Percentiles rank a stretch among this genome's conserved stretches.
phyloP scores from a whole-genome alignment of 2,329 filamentous ascomycete species.

The Fusarium fracticaudum region DNA sequence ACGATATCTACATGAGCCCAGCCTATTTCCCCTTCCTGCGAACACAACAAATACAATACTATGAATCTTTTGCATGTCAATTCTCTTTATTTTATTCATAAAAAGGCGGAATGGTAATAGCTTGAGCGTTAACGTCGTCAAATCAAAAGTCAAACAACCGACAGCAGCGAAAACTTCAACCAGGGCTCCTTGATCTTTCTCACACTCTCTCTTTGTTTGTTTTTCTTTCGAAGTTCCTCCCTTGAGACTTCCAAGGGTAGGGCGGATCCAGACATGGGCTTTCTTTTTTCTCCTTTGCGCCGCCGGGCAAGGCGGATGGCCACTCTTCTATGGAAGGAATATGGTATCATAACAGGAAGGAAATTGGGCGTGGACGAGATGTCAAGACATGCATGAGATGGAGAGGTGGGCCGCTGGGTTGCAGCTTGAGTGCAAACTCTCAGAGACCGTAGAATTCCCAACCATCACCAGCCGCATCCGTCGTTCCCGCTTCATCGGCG shows the following conservation, averaged over 20 bases:
- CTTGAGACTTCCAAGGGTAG: constrained; percentile 11
- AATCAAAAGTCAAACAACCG: constrained; percentile 2
- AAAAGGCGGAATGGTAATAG: constrained; percentile 7
- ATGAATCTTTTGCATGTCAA: constrained; percentile 12
- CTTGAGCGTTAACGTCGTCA: constrained; percentile 2
- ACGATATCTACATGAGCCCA: constrained; percentile 22
- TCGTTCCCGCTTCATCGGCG: constrained; percentile 41
- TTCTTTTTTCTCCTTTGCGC: constrained; percentile 5
- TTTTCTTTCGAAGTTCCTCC: background rate
- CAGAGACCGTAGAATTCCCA: constrained; percentile 74
- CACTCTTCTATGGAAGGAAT: constrained; percentile 44
- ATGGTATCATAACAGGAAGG: constrained; percentile 47
- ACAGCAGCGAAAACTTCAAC: constrained; percentile 5
- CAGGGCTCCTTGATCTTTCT: constrained; percentile 20
- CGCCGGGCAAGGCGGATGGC: constrained; percentile 20
- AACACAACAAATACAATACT: constrained; percentile 15
- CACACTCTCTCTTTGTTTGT: background rate
- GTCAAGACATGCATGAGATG: background rate
- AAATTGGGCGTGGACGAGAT: constrained; percentile 37
- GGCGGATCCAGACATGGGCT: constrained; percentile 19
- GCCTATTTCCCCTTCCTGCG: background rate
- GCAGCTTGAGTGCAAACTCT: constrained; percentile 13
- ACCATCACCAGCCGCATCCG: constrained; percentile 58
- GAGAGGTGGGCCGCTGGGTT: background rate
- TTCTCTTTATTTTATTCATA: constrained; percentile 36